A percentile compares a stretch with the other conserved stretches of the same genome.
Conservation (phyloP, 768 basidiomycete species). For the Tulasnella sp. region DNA sequence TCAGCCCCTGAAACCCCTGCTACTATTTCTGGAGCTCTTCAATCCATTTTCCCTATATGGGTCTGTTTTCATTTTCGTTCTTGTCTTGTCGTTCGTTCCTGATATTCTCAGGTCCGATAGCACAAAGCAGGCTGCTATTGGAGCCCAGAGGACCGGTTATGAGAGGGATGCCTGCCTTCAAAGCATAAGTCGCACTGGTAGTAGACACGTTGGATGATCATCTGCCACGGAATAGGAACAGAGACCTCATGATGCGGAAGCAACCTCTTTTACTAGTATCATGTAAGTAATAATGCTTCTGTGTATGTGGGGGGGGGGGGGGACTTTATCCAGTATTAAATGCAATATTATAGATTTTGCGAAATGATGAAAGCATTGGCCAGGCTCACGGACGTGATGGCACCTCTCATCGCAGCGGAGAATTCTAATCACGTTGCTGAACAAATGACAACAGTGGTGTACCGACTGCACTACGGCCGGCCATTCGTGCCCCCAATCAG, state of each 20-base stretch:
- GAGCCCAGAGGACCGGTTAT: background rate
- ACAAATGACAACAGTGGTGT: too few species aligned
- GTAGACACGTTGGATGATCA: background rate
- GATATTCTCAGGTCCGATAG: background rate
- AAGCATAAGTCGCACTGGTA: too few species aligned
- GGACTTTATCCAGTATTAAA: too few species aligned
- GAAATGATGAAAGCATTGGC: too few species aligned
- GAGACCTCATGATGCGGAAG: slow-evolving; percentile 6
- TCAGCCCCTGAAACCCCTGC: too few species aligned
- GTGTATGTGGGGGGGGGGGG: background rate
- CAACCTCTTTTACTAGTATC: background rate
- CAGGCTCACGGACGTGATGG: too few species aligned
- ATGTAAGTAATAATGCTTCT: background rate
- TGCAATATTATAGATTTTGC: too few species aligned
- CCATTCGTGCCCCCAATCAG: slow-evolving; percentile 38
- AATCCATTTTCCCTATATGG: slow-evolving; percentile 8
- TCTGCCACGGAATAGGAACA: background rate
- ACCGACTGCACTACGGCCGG: background rate
- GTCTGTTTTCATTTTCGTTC: background rate
- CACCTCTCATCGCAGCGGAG: too few species aligned
- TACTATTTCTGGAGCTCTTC: background rate
- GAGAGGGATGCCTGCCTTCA: background rate
- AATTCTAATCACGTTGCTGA: too few species aligned
- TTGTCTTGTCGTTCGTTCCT: background rate
- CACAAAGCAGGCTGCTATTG: background rate